These are phyloP conservation scores for Jatropha curcas DNA, from an alignment of 345 rosid species.

Conservation along the genomic window DNA sequence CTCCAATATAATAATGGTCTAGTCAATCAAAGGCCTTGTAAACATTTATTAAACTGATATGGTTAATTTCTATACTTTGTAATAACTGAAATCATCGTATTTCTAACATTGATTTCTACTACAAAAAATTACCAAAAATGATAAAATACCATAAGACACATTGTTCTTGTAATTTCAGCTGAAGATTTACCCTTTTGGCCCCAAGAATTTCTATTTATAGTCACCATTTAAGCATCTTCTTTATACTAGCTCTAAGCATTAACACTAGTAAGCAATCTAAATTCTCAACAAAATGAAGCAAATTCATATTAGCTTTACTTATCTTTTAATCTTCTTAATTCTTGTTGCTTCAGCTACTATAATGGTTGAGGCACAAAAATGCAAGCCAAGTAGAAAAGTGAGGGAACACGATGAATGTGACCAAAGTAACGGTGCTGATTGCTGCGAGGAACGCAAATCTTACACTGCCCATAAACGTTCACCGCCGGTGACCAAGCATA, in stretches of 20 bases:
- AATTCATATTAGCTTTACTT: neutral
- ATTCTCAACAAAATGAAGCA: conserved; percentile 15
- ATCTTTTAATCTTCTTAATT: neutral
- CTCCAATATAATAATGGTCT: neutral
- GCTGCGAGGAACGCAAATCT: conserved; percentile 16
- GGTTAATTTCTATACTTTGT: too few relatives aligned
- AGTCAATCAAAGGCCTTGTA: too few relatives aligned
- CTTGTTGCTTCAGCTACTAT: neutral
- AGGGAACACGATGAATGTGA: neutral
- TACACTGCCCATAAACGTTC: conserved; percentile 12
- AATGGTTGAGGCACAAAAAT: conserved; percentile 16
- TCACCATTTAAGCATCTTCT: neutral
- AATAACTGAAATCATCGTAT: too few relatives aligned
- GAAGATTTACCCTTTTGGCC: neutral
- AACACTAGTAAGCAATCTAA: neutral
- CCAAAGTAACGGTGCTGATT: conserved; percentile 10
- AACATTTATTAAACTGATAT: too few relatives aligned
- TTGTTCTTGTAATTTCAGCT: conserved; percentile 3
- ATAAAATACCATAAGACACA: too few relatives aligned
- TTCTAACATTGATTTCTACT: too few relatives aligned
- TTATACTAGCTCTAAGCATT: neutral
- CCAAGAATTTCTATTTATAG: conserved; percentile 1
- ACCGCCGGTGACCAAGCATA: conserved; percentile 4
- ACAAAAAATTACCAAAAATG: too few relatives aligned
- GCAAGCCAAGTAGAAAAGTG: conserved; percentile 12